Percentiles rank a stretch among this genome's conserved stretches.
Evolutionary conservation across 306 rosid species (phyloP).

Genomic region (Corylus americana): DNA sequence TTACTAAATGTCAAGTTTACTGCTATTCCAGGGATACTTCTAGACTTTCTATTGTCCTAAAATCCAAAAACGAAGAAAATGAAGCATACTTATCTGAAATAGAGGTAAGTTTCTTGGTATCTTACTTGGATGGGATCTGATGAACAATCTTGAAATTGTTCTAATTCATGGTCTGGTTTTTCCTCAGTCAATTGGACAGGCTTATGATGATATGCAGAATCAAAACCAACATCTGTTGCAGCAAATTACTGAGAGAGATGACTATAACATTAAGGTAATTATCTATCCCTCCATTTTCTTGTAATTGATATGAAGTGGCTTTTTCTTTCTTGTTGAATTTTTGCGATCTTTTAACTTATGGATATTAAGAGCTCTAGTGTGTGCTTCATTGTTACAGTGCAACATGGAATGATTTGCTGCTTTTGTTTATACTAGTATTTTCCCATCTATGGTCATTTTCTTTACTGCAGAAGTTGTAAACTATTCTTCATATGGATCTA

Average conservation of each 20-base stretch:
- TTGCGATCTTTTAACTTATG: background rate
- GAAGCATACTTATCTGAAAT: slow-evolving; percentile 95
- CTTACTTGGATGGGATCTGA: slow-evolving; percentile 19
- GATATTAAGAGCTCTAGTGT: background rate
- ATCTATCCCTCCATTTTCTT: background rate
- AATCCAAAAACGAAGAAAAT: slow-evolving; percentile 82
- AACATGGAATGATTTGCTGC: background rate
- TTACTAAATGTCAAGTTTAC: slow-evolving; percentile 14
- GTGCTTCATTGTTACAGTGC: background rate
- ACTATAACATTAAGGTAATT: slow-evolving; percentile 92
- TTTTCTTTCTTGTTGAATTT: background rate
- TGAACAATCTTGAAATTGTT: slow-evolving; percentile 7
- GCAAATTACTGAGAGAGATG: slow-evolving; percentile 97
- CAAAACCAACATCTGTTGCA: slow-evolving; percentile 96
- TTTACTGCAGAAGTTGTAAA: background rate
- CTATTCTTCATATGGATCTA: background rate
- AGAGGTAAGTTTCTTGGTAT: slow-evolving; percentile 62
- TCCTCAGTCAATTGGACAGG: slow-evolving; percentile 90
- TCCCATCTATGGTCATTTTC: background rate
- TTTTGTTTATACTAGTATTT: background rate
- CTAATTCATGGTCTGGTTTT: slow-evolving; percentile 21
- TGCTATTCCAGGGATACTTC: slow-evolving; percentile 58
- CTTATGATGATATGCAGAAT: slow-evolving; percentile 95
- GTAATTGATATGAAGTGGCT: background rate
- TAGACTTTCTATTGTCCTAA: slow-evolving; percentile 56